Evolutionary conservation across 2,329 filamentous ascomycete genomes (phyloP).

Genomic region (Trichophyton rubrum): DNA sequence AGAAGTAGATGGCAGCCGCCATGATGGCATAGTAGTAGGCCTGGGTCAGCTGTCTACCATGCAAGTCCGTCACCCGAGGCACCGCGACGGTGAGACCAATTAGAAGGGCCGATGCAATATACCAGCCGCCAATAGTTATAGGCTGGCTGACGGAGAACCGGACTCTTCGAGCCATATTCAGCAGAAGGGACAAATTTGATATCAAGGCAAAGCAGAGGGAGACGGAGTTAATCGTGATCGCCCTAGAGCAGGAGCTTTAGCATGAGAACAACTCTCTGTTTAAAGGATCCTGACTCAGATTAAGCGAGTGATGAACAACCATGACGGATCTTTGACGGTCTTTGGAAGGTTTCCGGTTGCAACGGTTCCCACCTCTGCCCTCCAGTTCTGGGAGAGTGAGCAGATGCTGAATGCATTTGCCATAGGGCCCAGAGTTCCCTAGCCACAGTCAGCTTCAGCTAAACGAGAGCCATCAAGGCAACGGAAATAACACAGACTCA

Average conservation of each 20-base stretch:
- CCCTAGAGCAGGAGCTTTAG: constrained; percentile 22
- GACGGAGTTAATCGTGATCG: constrained; percentile 43
- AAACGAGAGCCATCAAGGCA: neutral
- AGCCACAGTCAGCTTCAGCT: neutral
- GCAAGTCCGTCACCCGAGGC: constrained; percentile 27
- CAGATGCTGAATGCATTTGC: constrained; percentile 44
- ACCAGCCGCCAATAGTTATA: constrained; percentile 49
- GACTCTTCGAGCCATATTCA: constrained; percentile 48
- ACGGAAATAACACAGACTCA: constrained; percentile 12
- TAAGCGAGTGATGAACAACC: constrained; percentile 24
- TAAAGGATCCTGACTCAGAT: neutral
- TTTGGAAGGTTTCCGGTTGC: constrained; percentile 33
- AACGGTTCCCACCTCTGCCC: constrained; percentile 39
- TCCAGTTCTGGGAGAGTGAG: constrained; percentile 45
- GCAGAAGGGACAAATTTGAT: constrained; percentile 43
- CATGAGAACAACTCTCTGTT: neutral
- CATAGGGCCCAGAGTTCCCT: constrained; percentile 43
- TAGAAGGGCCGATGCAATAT: constrained; percentile 42
- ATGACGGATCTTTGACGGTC: constrained; percentile 42
- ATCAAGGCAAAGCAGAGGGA: constrained; percentile 43
- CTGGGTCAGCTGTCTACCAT: constrained; percentile 39
- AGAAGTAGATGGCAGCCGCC: constrained; percentile 44
- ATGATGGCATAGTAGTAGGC: constrained; percentile 50
- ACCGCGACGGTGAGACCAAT: constrained; percentile 41
- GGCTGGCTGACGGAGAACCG: constrained; percentile 46